These are phyloP conservation scores for Mycosphaerella arachidis DNA, from an alignment of 2,329 filamentous ascomycete genomes.

Conservation along the genomic window DNA sequence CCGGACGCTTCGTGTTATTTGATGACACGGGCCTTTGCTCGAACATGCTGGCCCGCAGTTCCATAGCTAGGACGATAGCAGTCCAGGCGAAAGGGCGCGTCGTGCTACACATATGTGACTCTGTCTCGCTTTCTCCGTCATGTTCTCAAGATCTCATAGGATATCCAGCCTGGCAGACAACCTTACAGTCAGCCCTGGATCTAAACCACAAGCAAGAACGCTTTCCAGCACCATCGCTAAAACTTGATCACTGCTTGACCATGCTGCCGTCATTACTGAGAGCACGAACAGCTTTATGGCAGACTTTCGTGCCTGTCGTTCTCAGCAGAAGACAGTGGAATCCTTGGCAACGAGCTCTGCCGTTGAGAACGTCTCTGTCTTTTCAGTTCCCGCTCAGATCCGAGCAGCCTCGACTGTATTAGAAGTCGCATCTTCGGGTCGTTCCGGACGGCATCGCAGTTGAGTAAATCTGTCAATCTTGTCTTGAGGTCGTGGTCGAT, in stretches of 20 bases:
- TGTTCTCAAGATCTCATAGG: too few species aligned
- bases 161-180: too few species aligned
- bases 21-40: too few species aligned
- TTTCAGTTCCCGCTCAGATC: constrained; percentile 49
- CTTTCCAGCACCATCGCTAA: constrained; percentile 4
- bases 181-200: too few species aligned
- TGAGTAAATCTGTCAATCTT: constrained; percentile 51
- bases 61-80: too few species aligned
- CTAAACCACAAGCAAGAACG: background rate
- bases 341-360: constrained; percentile 16
- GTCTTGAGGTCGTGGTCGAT: constrained; percentile 52
- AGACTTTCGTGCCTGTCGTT: constrained; percentile 13
- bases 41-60: too few species aligned
- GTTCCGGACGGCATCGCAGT: constrained; percentile 47
- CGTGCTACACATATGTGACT: too few species aligned
- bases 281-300: constrained; percentile 10
- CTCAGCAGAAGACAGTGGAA: constrained; percentile 10
- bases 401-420: constrained; percentile 52
- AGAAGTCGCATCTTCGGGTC: constrained; percentile 47
- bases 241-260: background rate
- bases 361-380: constrained; percentile 29
- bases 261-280: background rate
- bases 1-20: too few species aligned
- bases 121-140: too few species aligned
- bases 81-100: too few species aligned